A percentile compares a stretch with the other conserved stretches of the same genome.
Evolutionary conservation across 2,329 filamentous ascomycete species (phyloP).

Genomic region (Aurifilum marmelostoma): DNA sequence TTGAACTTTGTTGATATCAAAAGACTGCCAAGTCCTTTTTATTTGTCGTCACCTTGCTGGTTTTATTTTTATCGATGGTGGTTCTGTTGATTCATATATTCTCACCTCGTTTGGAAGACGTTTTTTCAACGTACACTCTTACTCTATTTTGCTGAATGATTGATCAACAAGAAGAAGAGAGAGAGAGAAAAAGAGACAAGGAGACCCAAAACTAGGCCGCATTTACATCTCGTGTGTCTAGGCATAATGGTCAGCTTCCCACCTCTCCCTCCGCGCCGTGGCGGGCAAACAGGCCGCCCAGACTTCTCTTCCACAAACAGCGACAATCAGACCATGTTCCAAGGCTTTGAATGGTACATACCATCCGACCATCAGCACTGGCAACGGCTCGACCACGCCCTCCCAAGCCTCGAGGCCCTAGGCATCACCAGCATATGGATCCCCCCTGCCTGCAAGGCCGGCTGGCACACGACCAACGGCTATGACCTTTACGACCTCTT

Average conservation of each 20-base stretch:
- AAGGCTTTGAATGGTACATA: constrained; percentile 75
- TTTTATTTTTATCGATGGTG: no score
- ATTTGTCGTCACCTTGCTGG: no score
- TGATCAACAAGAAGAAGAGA: not conserved
- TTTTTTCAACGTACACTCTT: no score
- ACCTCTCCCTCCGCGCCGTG: not conserved
- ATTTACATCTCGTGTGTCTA: not conserved
- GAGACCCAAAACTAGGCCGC: no score
- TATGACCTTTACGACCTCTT: constrained; percentile 71
- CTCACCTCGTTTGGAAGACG: no score
- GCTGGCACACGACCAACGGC: constrained; percentile 63
- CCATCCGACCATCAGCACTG: constrained; percentile 65
- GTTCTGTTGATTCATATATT: no score
- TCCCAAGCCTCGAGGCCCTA: constrained; percentile 59
- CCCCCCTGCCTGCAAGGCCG: constrained; percentile 72
- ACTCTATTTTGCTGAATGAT: no score
- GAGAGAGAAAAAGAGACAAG: not conserved
- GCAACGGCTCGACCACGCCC: constrained; percentile 55
- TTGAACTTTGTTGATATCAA: not conserved
- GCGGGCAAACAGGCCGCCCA: not conserved
- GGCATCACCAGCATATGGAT: constrained; percentile 70
- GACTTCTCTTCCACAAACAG: not conserved
- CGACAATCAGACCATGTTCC: constrained; percentile 59
- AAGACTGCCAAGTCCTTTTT: no score
- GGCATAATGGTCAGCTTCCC: not conserved